Conservation (phyloP, 768 basidiomycete species). For the Calocera cornea region DNA sequence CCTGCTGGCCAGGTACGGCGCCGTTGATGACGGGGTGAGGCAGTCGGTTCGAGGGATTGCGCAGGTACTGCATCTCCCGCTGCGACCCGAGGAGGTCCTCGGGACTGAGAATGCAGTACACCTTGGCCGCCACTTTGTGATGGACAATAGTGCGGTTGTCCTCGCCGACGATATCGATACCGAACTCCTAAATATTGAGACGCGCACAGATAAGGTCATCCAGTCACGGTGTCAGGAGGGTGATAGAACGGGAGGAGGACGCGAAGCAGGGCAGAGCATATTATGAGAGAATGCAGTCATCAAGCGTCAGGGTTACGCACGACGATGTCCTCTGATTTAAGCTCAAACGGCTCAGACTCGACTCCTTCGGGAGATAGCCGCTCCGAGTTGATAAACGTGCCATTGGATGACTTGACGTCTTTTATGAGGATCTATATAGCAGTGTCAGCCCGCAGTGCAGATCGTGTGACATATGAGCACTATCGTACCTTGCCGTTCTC, state of each 20-base stretch:
- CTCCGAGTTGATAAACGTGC: constrained; percentile 95
- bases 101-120: constrained; percentile 73
- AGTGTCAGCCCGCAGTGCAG: neutral
- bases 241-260: neutral
- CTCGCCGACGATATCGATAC: constrained; percentile 96
- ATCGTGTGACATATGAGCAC: neutral
- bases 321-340: constrained; percentile 90
- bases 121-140: constrained; percentile 94
- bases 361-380: constrained; percentile 77
- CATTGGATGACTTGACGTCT: constrained; percentile 95
- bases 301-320: constrained; percentile 36
- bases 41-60: constrained; percentile 3
- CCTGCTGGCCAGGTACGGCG: constrained; percentile 48
- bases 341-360: constrained; percentile 84
- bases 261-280: neutral
- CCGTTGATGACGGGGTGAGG: constrained; percentile 35
- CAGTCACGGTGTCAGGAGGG: neutral
- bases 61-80: constrained; percentile 11
- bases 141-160: constrained; percentile 97
- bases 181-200: constrained; percentile 62
- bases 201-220: neutral
- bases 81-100: constrained; percentile 47
- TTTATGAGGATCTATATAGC: constrained; percentile 77
- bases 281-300: neutral
- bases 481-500: constrained; percentile 63